Evolutionary conservation across 495 filamentous ascomycete genomes (phyloP).

Genomic region (Hyaloscypha variabilis): DNA sequence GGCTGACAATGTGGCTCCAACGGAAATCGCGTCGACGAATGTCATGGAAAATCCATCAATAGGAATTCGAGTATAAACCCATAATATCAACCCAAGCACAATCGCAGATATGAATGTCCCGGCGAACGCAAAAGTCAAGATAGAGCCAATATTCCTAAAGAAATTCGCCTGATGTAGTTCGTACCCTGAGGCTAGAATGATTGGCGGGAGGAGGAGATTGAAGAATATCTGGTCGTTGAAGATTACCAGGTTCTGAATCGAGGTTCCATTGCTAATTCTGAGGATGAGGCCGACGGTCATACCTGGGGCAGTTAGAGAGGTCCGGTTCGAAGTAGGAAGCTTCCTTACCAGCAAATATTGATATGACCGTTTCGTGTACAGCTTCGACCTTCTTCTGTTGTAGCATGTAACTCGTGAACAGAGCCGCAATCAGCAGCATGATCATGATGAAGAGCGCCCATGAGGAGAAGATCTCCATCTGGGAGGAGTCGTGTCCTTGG

Average conservation of each 20-base stretch:
- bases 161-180: conserved; percentile 98
- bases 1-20: conserved; percentile 93
- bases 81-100: conserved; percentile 85
- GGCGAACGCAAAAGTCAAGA: conserved; percentile 97
- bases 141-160: conserved; percentile 97
- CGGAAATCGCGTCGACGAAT: conserved; percentile 93
- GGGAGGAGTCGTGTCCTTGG: conserved; percentile 48
- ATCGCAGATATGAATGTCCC: conserved; percentile 97
- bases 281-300: conserved; percentile 95
- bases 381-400: conserved; percentile 95
- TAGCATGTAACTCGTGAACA: conserved; percentile 95
- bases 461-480: conserved; percentile 92
- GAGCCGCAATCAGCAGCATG: conserved; percentile 84
- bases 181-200: conserved; percentile 96
- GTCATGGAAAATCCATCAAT: conserved; percentile 82
- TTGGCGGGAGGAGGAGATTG: conserved; percentile 94
- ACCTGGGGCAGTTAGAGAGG: conserved; percentile 51
- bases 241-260: conserved; percentile 83
- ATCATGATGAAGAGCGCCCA: conserved; percentile 98
- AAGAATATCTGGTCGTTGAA: conserved; percentile 99
- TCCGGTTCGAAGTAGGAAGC: conserved; percentile 1
- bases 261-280: conserved; percentile 73
- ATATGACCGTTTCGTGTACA: conserved; percentile 96
- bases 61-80: conserved; percentile 83
- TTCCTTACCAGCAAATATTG: conserved; percentile 88